phyloP scores from a whole-genome alignment of 148 eudicot species.

The Amaranthus palmeri region DNA sequence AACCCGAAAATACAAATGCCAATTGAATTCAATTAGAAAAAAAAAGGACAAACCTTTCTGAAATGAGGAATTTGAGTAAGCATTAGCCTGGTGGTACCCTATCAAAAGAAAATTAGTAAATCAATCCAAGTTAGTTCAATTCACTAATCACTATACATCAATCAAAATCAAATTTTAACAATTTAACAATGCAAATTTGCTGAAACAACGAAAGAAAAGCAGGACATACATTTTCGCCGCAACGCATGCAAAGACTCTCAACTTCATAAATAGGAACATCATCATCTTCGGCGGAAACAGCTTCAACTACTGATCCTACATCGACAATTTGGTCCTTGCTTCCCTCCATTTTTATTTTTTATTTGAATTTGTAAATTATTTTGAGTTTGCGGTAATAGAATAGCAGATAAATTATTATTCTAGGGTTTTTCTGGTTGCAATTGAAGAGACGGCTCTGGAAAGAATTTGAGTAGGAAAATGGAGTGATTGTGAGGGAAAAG shows the following conservation, averaged over 20 bases:
- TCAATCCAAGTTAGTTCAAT: neutral
- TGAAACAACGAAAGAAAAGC: slow-evolving; percentile 2
- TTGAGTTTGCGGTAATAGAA: neutral
- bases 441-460: neutral
- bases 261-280: slow-evolving; percentile 70
- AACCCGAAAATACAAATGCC: neutral
- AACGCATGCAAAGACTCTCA: slow-evolving; percentile 94
- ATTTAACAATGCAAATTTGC: neutral
- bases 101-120: slow-evolving; percentile 24
- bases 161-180: neutral
- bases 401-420: neutral
- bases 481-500: no score
- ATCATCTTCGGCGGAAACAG: slow-evolving; percentile 46
- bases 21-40: neutral
- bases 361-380: neutral
- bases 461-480: no score
- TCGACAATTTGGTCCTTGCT: slow-evolving; percentile 42
- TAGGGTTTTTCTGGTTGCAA: slow-evolving; percentile 14
- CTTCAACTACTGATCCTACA: slow-evolving; percentile 69
- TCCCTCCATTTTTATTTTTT: slow-evolving; percentile 28
- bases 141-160: neutral
- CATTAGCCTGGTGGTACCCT: slow-evolving; percentile 80
- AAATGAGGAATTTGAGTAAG: slow-evolving; percentile 80
- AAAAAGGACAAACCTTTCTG: slow-evolving; percentile 52
- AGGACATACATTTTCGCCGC: slow-evolving; percentile 55